These are phyloP conservation scores for Macaranga tanarius DNA, from an alignment of 441 rosid species.

Conservation along the genomic window DNA sequence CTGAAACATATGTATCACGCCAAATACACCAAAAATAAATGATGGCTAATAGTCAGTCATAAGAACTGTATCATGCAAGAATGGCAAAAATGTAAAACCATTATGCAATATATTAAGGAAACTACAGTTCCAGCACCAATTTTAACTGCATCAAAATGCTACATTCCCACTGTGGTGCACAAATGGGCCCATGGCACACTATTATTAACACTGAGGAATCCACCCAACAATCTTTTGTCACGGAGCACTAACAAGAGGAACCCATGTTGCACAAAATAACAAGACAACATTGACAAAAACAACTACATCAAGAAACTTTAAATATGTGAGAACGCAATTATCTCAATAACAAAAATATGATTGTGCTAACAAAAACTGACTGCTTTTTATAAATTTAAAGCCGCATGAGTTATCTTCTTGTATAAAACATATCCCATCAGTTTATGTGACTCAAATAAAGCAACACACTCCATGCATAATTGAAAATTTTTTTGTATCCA, in stretches of 20 bases:
- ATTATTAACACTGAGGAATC: not conserved
- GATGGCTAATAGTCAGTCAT: not conserved
- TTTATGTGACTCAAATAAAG: not conserved
- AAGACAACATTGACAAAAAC: not conserved
- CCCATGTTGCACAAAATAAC: not conserved
- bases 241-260: slow-evolving; percentile 3
- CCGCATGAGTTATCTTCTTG: not conserved
- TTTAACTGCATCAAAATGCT: slow-evolving; percentile 4
- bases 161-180: not conserved
- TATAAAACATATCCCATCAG: not conserved
- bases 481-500: not conserved
- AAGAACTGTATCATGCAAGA: not conserved
- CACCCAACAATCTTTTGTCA: not conserved
- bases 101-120: not conserved
- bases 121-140: not conserved
- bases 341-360: not conserved
- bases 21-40: no score
- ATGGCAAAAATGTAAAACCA: not conserved
- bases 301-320: not conserved
- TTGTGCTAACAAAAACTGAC: not conserved
- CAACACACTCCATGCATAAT: not conserved
- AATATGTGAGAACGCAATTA: not conserved
- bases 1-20: not conserved
- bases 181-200: not conserved
- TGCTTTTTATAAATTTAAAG: slow-evolving; percentile 3